These are phyloP conservation scores for Blastocystis sp. DNA, from an alignment of 352 stramenopile genomes.

Conservation along the genomic window DNA sequence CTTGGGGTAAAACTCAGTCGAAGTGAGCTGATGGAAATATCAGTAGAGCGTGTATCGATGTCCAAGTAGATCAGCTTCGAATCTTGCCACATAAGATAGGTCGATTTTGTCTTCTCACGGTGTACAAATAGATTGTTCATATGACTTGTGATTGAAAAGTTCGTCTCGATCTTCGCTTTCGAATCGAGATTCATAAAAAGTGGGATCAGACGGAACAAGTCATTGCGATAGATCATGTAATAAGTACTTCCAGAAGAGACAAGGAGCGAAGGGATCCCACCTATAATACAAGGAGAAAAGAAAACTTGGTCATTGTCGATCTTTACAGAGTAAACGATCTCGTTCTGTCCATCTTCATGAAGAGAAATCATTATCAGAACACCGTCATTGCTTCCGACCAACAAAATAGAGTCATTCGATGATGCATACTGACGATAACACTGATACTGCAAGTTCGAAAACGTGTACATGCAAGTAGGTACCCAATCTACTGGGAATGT, in stretches of 20 bases:
- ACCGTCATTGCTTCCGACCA: neutral
- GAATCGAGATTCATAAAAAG: neutral
- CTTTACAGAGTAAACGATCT: neutral
- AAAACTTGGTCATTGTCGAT: neutral
- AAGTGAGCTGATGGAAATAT: neutral
- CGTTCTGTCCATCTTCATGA: neutral
- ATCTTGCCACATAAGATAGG: constrained; percentile 25
- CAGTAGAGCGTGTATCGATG: neutral
- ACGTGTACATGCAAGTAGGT: constrained; percentile 14
- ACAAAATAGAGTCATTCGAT: neutral
- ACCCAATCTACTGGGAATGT: neutral
- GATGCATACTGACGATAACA: neutral
- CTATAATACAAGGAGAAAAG: neutral
- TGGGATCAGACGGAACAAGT: neutral
- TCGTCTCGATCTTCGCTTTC: neutral
- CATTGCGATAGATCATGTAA: constrained; percentile 3
- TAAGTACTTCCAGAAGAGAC: constrained; percentile 5
- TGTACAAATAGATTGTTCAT: constrained; percentile 21
- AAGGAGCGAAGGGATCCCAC: neutral
- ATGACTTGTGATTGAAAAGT: neutral
- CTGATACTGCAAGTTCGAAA: neutral
- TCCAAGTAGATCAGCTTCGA: neutral
- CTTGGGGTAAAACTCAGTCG: neutral
- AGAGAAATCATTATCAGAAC: neutral
- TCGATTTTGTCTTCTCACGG: neutral